A percentile compares a stretch with the other conserved stretches of the same genome.
phyloP scores from a whole-genome alignment of 1,284 basidiomycete species.

The Austroboletus olivaceoglutinosus region DNA sequence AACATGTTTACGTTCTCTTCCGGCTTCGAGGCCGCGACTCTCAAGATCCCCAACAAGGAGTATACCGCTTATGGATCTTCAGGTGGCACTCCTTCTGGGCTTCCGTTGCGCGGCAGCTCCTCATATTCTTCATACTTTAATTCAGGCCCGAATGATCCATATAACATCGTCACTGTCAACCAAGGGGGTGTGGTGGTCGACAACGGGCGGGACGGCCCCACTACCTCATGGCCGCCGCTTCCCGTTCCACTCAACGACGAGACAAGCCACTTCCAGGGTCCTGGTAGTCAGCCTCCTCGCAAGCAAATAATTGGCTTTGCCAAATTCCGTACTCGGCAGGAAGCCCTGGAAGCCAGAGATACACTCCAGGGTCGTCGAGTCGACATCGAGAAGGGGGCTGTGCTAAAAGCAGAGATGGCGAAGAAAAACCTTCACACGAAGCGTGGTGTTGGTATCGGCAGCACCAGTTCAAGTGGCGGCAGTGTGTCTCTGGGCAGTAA shows the following conservation, averaged over 20 bases:
- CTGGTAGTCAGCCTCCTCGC: slow-evolving; percentile 54
- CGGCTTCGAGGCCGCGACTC: slow-evolving; percentile 95
- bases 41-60: slow-evolving; percentile 94
- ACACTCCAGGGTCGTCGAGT: slow-evolving; percentile 88
- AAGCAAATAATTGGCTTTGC: slow-evolving; percentile 99
- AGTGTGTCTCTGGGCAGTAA: slow-evolving; percentile 25
- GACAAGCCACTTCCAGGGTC: slow-evolving; percentile 36
- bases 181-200: slow-evolving; percentile 76
- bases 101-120: slow-evolving; percentile 33
- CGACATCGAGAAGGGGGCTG: slow-evolving; percentile 91
- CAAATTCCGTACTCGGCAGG: slow-evolving; percentile 86
- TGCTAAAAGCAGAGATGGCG: slow-evolving; percentile 98
- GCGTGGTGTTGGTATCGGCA: slow-evolving; percentile 65
- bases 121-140: slow-evolving; percentile 37
- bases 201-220: slow-evolving; percentile 62
- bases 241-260: slow-evolving; percentile 39
- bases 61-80: slow-evolving; percentile 63
- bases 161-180: slow-evolving; percentile 74
- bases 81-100: slow-evolving; percentile 37
- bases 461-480: slow-evolving; percentile 23
- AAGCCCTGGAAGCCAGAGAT: slow-evolving; percentile 88
- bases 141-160: slow-evolving; percentile 67
- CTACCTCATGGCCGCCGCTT: slow-evolving; percentile 63
- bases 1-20: slow-evolving; percentile 98
- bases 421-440: slow-evolving; percentile 99